These are phyloP conservation scores for Alternaria triticina DNA, from an alignment of 2,329 filamentous ascomycete genomes.

Conservation along the genomic window DNA sequence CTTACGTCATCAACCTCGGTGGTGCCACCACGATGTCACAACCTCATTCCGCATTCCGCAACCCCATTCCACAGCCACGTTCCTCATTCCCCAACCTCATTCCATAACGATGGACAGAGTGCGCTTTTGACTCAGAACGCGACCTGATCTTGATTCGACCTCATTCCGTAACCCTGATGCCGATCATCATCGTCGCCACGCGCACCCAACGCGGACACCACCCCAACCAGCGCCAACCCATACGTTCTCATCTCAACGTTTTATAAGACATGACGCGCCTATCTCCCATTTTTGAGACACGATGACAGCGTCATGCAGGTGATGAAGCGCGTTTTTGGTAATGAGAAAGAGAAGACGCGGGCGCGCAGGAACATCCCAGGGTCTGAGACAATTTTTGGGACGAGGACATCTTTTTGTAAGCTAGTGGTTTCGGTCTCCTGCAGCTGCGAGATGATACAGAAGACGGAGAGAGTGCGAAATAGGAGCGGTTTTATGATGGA, in stretches of 20 bases:
- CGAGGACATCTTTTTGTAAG: background rate
- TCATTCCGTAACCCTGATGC: background rate
- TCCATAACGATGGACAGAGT: background rate
- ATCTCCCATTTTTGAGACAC: background rate
- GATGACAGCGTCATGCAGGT: background rate
- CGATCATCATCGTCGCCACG: background rate
- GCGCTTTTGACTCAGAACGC: background rate
- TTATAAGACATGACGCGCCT: background rate
- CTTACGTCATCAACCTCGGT: background rate
- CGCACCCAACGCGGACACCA: background rate
- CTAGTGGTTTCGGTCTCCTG: background rate
- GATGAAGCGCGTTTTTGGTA: background rate
- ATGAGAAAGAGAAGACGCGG: background rate
- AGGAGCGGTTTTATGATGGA: background rate
- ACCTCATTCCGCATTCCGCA: background rate
- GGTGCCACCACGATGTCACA: background rate
- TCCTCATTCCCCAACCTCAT: background rate
- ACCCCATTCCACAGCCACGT: background rate
- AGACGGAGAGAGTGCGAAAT: background rate
- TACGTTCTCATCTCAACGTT: accelerated
- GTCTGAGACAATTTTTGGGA: too few species aligned
- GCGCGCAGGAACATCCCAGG: background rate
- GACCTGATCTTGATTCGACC: background rate
- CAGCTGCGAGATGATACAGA: background rate
- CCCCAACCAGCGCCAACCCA: background rate